A percentile compares a stretch with the other conserved stretches of the same genome.
These are phyloP conservation scores for Noccaea caerulescens DNA, from an alignment of 345 rosid genomes.

Conservation along the genomic window DNA sequence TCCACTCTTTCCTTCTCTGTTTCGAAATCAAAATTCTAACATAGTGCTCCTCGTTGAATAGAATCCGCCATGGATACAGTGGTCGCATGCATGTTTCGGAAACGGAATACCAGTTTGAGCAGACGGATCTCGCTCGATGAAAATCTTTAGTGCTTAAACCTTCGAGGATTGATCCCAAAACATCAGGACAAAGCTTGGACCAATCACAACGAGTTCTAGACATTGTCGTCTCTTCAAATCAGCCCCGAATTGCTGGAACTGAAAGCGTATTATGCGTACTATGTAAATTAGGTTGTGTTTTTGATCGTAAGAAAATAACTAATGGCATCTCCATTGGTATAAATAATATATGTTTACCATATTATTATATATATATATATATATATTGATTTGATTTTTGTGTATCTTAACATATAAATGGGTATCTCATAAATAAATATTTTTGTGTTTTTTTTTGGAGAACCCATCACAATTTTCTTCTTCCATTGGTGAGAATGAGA, in stretches of 20 bases:
- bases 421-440: too few relatives aligned
- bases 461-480: too few relatives aligned
- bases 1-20: too few relatives aligned
- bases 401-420: too few relatives aligned
- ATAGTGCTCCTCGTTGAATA: background rate
- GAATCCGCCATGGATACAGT: conserved; percentile 33
- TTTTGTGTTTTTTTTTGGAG: too few relatives aligned
- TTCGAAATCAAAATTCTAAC: too few relatives aligned
- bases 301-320: background rate
- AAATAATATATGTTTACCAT: too few relatives aligned
- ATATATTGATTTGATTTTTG: too few relatives aligned
- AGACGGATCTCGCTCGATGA: conserved; percentile 34
- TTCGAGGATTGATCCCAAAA: conserved; percentile 23
- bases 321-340: too few relatives aligned
- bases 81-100: conserved; percentile 31
- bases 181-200: conserved; percentile 33
- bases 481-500: too few relatives aligned
- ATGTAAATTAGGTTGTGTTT: background rate
- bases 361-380: too few relatives aligned
- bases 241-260: background rate
- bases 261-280: background rate
- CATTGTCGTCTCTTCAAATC: conserved; percentile 23
- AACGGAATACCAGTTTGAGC: conserved; percentile 31
- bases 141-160: conserved; percentile 11
- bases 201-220: conserved; percentile 27